Conservation (phyloP, 495 filamentous ascomycete genomes). For the Jackrogersella multiformis region DNA sequence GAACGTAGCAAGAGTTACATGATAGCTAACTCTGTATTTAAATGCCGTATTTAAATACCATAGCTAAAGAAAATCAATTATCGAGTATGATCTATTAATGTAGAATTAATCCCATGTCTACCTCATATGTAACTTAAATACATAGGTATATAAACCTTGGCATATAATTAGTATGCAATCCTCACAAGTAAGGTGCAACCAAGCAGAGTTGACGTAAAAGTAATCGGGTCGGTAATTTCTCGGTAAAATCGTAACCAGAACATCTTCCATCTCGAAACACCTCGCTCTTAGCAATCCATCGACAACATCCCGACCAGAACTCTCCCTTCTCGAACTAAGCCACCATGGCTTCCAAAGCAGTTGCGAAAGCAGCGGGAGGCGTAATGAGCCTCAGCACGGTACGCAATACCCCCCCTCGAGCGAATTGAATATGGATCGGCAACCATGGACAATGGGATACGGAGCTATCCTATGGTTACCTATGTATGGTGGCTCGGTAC, state of each 20-base stretch:
- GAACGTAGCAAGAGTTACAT: no score
- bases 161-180: no score
- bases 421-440: not conserved
- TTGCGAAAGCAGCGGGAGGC: conserved; percentile 58
- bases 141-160: no score
- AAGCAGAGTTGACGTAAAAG: conserved; percentile 38
- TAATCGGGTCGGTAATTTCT: conserved; percentile 38
- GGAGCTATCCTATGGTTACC: no score
- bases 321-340: conserved; percentile 33
- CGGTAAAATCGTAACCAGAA: conserved; percentile 30
- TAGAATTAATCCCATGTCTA: not conserved
- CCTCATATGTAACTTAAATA: not conserved
- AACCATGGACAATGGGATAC: conserved; percentile 2
- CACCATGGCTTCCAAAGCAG: conserved; percentile 65
- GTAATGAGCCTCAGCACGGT: conserved; percentile 61
- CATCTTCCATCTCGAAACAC: conserved; percentile 22
- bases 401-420: not conserved
- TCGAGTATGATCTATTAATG: no score
- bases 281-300: conserved; percentile 30
- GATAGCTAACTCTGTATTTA: no score
- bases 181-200: no score
- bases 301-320: conserved; percentile 23
- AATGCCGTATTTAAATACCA: no score
- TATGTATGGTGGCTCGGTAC: no score
- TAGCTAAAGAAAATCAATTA: no score